Base-by-base conservation (phyloP, 2,329 filamentous ascomycete species). In the Alternaria novae-zelandiae region DNA sequence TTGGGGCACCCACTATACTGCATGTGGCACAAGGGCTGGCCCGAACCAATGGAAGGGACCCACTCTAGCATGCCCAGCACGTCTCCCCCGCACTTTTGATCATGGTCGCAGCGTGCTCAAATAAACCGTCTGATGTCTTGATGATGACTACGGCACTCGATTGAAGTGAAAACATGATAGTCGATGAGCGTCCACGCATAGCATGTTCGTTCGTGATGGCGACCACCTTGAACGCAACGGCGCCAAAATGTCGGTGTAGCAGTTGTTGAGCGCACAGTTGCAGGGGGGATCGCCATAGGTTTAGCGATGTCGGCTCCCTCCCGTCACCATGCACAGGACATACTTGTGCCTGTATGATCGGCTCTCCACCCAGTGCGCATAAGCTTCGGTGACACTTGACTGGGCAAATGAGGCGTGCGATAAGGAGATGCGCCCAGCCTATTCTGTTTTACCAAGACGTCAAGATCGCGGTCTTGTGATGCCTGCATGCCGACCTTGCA, bases 241-340 rank as follows among this genome's bases (percentile, higher is more conserved):
- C 46, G 59, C 59, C 28, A 65, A 60, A 70, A 69, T 70, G 68
- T 70, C 68, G 68, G 68, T 70, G 68, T 64, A 45, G 47, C 30
- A 23, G 36, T 61, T 61, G 67, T 59, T 63, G 58, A 62, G 59
- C 64, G 65, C 60, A 58, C 53, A 57, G 60, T 36, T 36, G 36
- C 60, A 63, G 56, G 60, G 60, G 58, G 61, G 64, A 60, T 66
- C 65, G 61, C 54, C 63, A 64, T 66, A 60, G 57, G 61, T 41
- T 47, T 56, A 60, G 64, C 64, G 55, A 62, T 59, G 56, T 64
- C 61, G 64, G 64, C 59, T 62, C 62, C 59, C 51, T 61, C 60
- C 60, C 60, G 56, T 57, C 26, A 65, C 57, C 59, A 51, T 60
- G 61, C 61, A 60, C 53, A 59, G 59, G 47, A 57, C 57, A 54